Base-by-base conservation (phyloP, 306 rosid genomes). In the Cyamopsis tetragonoloba region DNA sequence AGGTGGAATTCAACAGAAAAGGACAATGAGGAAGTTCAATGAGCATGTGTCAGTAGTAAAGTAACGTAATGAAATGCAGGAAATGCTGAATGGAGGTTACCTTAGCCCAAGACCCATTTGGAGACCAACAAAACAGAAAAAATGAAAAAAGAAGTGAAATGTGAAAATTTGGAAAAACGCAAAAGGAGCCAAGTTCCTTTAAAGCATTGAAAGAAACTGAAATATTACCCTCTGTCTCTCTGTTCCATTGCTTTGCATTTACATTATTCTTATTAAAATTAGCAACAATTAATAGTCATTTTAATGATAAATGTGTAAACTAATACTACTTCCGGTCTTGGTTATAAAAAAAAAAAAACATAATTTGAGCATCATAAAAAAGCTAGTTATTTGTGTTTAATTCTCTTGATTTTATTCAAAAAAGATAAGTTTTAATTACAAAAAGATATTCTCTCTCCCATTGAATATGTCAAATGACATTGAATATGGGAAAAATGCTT, bases 21-120 rank as follows among this genome's bases (percentile, higher is more conserved):
- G 24, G 39, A 77, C 47, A 59, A 23, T 27, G 57, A 65, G 59
- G 56, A 65, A 50, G 79, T 28, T 44, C 55, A 47, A 27, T 48
- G 51, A n/a, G n/a, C n/a, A n/a, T n/a, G n/a, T n/a, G n/a, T n/a
- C n/a, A n/a, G n/a, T n/a, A n/a, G n/a, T n/a, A n/a, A n/a, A n/a
- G n/a, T n/a, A 65, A 70, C 69, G 76, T 75, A 56, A 63, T 51
- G 84, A 48, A 77, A 74, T 79, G 81, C 73, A 64, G 61, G 34
- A 37, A 80, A 71, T 46, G 68, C 19, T 12, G n/a, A n/a, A n/a
- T n/a, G 59, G 68, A 22, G 38, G 38, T 19, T 68, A 80, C 72
- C 61, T 77, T 85, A 62, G 68, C 72, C 57, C 77, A 74, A 62
- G 55, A 56, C 61, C 64, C 80, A 77, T 85, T 87, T 81, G 75